phyloP scores from a whole-genome alignment of 768 basidiomycete species.

The Phlebiopsis gigantea region DNA sequence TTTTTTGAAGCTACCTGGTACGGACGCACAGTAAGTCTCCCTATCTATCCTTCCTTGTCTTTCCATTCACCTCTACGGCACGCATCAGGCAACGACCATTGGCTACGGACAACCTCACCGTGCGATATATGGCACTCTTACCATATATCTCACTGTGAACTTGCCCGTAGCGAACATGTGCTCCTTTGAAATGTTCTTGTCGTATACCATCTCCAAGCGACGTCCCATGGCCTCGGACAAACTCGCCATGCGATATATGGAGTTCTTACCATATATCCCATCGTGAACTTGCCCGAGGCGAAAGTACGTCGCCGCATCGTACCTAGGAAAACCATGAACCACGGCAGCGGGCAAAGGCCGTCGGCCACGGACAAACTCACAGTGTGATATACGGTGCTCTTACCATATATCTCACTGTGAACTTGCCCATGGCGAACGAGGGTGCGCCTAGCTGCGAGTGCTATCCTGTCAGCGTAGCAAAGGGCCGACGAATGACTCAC shows the following conservation, averaged over 20 bases:
- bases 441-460: background rate
- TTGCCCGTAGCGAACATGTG: background rate
- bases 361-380: background rate
- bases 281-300: background rate
- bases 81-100: background rate
- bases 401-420: background rate
- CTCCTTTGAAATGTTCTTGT: background rate
- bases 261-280: background rate
- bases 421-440: background rate
- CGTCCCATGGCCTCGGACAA: background rate
- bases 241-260: background rate
- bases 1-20: too few species aligned
- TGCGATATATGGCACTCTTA: background rate
- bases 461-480: background rate
- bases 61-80: too few species aligned
- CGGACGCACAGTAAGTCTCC: too few species aligned
- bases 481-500: background rate
- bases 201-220: background rate
- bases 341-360: background rate
- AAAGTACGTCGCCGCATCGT: background rate
- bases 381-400: background rate
- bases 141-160: background rate
- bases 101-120: background rate
- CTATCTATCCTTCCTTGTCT: too few species aligned
- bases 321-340: too few species aligned